Base-by-base conservation (phyloP, 2,329 filamentous ascomycete species). In the Pseudohalonectria lignicola region DNA sequence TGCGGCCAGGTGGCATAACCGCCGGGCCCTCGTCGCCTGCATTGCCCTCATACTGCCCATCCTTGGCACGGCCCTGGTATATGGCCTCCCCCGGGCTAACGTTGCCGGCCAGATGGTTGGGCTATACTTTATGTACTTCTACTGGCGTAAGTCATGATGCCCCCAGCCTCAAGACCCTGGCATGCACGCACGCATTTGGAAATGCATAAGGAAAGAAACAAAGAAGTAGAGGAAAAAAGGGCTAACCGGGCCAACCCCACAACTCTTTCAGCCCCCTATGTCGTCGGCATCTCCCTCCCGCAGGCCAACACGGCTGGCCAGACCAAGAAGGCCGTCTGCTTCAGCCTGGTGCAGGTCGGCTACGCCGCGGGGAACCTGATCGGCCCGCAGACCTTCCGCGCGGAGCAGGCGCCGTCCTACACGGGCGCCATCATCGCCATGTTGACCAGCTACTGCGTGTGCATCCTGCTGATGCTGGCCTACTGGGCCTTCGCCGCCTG, bases 321-420 rank as follows among this genome's bases (percentile, higher is more conserved):
- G 17, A 38, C 41, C 20, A 46, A 45, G 20, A 42, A 41, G 20
- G 15, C 25, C 26, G 31, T 33, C n/a, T 40, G 23, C 19, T 31
- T 39, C 36, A 36, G 31, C 12, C 18, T 25, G 17, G 34, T 41
- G 25, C 37, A 40, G n/a, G 26, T 35, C 21, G 16, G 26, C 11
- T 41, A 42, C 34, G 67, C 67, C 3, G 60, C 63, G 4, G 70
- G 68, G 13, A 76, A 72, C 49, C 69, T 74, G 39, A 74, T 75
- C 43, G 70, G 71, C 0, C 71, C 71, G 1, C 66, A 74, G 49
- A 74, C 69, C 3, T 74, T 76, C 55, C 66, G 67, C 46, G 59
- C 59, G 3, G 57, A 57, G 30, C 69, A 76, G 42, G 67, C 63
- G 0, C 72, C 71, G 1, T 55, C 66, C 3, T 74, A 68, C 45